phyloP scores from a whole-genome alignment of 208 protist species.

The Trypanosoma caninum region DNA sequence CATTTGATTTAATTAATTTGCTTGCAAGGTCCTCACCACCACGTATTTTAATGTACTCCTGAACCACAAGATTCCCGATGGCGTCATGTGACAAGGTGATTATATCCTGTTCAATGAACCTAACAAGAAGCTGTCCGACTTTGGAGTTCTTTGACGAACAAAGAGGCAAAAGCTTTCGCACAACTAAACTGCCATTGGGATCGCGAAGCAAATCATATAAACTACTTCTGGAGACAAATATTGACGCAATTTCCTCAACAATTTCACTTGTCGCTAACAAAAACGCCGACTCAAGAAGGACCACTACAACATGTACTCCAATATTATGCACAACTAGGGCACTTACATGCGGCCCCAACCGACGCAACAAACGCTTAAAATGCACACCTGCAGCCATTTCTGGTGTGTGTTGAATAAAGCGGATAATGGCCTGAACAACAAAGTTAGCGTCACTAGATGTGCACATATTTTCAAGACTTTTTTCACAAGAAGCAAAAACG shows the following conservation, averaged over 20 bases:
- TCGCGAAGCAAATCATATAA: slow-evolving; percentile 54
- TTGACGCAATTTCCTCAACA: slow-evolving; percentile 49
- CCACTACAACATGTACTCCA: slow-evolving; percentile 69
- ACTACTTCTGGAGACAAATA: slow-evolving; percentile 45
- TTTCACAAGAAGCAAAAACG: slow-evolving; percentile 34
- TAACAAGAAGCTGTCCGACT: slow-evolving; percentile 54
- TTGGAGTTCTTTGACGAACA: slow-evolving; percentile 51
- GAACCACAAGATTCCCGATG: slow-evolving; percentile 79
- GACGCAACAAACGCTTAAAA: slow-evolving; percentile 33
- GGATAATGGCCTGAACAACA: slow-evolving; percentile 69
- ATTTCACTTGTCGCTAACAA: slow-evolving; percentile 30
- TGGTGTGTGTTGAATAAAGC: slow-evolving; percentile 39
- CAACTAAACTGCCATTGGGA: slow-evolving; percentile 63
- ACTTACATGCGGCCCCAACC: slow-evolving; percentile 46
- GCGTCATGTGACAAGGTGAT: slow-evolving; percentile 54
- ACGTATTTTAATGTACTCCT: slow-evolving; percentile 60
- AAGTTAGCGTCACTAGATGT: slow-evolving; percentile 76
- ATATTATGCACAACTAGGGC: slow-evolving; percentile 45
- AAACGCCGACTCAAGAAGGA: slow-evolving; percentile 50
- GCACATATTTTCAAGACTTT: slow-evolving; percentile 53
- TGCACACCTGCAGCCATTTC: slow-evolving; percentile 12
- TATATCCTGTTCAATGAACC: slow-evolving; percentile 53
- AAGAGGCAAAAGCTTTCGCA: slow-evolving; percentile 75
- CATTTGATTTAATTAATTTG: slow-evolving; percentile 54
- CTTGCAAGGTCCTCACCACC: slow-evolving; percentile 53